Evolutionary conservation across 345 rosid species (phyloP), one percentile per base, ranked within the genome.

Genomic region (Syzygium oleosum): DNA sequence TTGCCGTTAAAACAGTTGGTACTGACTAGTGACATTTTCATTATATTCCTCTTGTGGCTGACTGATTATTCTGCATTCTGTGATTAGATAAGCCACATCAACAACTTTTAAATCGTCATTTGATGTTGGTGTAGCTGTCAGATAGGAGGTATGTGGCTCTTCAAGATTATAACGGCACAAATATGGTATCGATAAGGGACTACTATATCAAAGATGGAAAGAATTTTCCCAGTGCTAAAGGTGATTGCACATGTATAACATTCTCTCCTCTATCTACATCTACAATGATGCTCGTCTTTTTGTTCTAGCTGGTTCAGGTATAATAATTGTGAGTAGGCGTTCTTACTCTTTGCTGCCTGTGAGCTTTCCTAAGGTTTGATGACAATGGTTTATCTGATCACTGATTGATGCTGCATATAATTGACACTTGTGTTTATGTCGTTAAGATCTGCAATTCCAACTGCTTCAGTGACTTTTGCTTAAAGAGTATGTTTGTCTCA

Each of bases 111-210:
- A 52, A 52, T 85, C 29, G 25, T 41, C 59, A 54, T 63, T 80
- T 84, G 51, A 49, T 89, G 85, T 88, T 89, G 88, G 59, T 86
- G 86, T 89, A 97, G 98, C 94, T 97, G 29, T 92, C 97, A 80
- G 91, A 93, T 85, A 96, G 85, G 88, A 90, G 89, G 89, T 91
- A 65, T 61, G 97, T 92, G 89, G 80, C 68, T 85, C 86, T 95
- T 89, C 91, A 91, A 52, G 92, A 91, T 27, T 90, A 89, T 86
- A 89, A 83, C 84, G 97, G 97, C 85, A 91, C 87, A 90, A 63
- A 91, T 80, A 86, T 86, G 85, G 90, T 96, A n/a, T 88, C 94
- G 0, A 92, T 97, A 16, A 92, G 96, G 89, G 94, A 96, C 53
- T 90, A 78, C 58, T 87, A 92, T 89, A 73, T 38, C 55, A 93